Base-by-base conservation (phyloP, 768 basidiomycete genomes). In the Mycena floridula region DNA sequence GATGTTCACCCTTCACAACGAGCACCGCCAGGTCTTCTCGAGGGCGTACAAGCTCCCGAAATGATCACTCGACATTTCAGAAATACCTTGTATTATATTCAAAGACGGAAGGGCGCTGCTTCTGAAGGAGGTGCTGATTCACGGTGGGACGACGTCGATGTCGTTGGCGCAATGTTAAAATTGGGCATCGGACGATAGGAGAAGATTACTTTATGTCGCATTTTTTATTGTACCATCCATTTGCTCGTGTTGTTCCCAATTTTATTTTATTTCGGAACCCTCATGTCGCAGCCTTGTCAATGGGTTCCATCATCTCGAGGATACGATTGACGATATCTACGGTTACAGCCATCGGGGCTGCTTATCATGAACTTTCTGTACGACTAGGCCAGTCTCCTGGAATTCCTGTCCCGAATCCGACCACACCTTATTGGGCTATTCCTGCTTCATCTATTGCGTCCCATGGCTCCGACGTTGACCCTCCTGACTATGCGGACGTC, bases 21-120 rank as follows among this genome's bases (percentile, higher is more conserved):
- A 21, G 88, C 89, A 21, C 86, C 88, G 2, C 83, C 88, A 5
- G 93, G 93, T 16, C 73, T 94, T 27, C 81, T 98, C 48, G 96
- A 98, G 57, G 91, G 90, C 8, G 86, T 92, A 0, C 85, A 92
- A 50, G 85, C 89, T 5, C 89, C 92, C 11, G 94, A 96, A 37
- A 90, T 94, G 85, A 96, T 98, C 52, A 73, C 77, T 1, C 75
- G 89, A 40, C 96, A 99, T 66, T 98, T 98, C 74, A 76, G 82
- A 44, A 97, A 95, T 63, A 92, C 92, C 12, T 66, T 99, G 38
- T 59, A 68, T 16, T 88, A 93, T 59, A 93, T 97, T 38, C 81
- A 87, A 56, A 67, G 72, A 41, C 80, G 82, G 69, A 93, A 94
- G 69, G 66, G 67, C 42, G 66, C 68, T 35, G 63, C 66, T 2